Conservation (phyloP, 1,139 yeast species). For the Taphrina sp. region DNA sequence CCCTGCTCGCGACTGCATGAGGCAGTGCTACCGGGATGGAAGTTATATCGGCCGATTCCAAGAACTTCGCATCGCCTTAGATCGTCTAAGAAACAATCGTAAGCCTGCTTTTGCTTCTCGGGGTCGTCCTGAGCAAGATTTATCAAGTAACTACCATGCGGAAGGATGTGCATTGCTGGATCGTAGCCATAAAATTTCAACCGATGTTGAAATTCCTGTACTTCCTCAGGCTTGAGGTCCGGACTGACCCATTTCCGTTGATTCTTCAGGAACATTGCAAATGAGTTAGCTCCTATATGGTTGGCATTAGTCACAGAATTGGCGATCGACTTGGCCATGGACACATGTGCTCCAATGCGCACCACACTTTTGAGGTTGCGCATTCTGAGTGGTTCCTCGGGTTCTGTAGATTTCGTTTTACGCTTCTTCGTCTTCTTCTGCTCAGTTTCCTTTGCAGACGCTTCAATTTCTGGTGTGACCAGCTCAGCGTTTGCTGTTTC, state of each 20-base stretch:
- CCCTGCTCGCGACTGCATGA: constrained; percentile 69
- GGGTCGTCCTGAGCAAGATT: constrained; percentile 87
- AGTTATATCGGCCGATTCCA: constrained; percentile 80
- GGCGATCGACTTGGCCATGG: constrained; percentile 51
- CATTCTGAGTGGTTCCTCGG: constrained; percentile 26
- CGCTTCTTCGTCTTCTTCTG: background rate
- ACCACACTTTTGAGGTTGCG: constrained; percentile 26
- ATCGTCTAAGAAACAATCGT: constrained; percentile 80
- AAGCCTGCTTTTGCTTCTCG: constrained; percentile 74
- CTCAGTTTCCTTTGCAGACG: too few relatives aligned
- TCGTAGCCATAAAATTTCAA: constrained; percentile 66
- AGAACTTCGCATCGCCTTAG: constrained; percentile 78
- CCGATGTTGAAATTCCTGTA: constrained; percentile 58
- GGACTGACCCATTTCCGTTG: constrained; percentile 93
- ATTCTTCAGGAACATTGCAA: constrained; percentile 85
- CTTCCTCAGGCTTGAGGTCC: constrained; percentile 64
- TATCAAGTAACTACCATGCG: constrained; percentile 92
- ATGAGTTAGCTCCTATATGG: constrained; percentile 72
- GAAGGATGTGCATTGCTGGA: constrained; percentile 69
- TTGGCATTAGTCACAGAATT: constrained; percentile 73
- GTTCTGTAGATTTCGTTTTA: constrained; percentile 10
- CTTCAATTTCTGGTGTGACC: too few relatives aligned
- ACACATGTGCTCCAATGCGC: constrained; percentile 71
- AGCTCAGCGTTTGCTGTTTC: too few relatives aligned
- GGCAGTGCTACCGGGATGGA: constrained; percentile 92